Percentiles rank a stretch among this genome's conserved stretches.
These are phyloP conservation scores for Ilex asprella DNA, from an alignment of 257 asterid genomes.

Conservation along the genomic window DNA sequence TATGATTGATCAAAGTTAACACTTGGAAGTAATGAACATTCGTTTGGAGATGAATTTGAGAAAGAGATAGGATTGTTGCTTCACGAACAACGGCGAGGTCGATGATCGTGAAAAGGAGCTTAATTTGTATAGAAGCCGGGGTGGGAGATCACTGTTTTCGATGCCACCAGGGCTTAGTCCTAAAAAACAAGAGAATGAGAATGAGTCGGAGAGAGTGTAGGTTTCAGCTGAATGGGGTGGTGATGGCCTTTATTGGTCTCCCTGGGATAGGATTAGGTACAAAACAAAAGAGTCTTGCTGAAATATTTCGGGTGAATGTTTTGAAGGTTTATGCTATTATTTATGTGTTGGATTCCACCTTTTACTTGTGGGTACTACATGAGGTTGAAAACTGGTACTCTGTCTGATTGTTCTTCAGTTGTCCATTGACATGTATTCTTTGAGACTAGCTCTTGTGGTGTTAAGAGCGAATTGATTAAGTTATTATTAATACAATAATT, in stretches of 20 bases:
- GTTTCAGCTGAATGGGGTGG: constrained; percentile 78
- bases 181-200: constrained; percentile 48
- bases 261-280: constrained; percentile 72
- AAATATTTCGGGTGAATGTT: constrained; percentile 66
- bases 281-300: constrained; percentile 80
- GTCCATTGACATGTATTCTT: too few species aligned
- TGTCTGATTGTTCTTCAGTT: not conserved
- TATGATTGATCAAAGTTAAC: too few species aligned
- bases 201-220: constrained; percentile 44
- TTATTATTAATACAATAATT: too few species aligned
- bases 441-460: too few species aligned
- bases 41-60: constrained; percentile 80
- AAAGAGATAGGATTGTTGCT: constrained; percentile 75
- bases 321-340: constrained; percentile 1
- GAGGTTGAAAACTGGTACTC: not conserved
- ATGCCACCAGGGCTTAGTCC: constrained; percentile 67
- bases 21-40: constrained; percentile 59
- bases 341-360: constrained; percentile 1
- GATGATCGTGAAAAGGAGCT: constrained; percentile 89
- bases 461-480: too few species aligned
- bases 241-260: constrained; percentile 89
- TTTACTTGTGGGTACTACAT: not conserved
- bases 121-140: constrained; percentile 89
- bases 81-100: constrained; percentile 61
- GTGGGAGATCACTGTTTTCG: constrained; percentile 57